Evolutionary conservation across 257 asterid genomes (phyloP), one percentile per base, ranked within the genome.

Genomic region (Prunella vulgaris): DNA sequence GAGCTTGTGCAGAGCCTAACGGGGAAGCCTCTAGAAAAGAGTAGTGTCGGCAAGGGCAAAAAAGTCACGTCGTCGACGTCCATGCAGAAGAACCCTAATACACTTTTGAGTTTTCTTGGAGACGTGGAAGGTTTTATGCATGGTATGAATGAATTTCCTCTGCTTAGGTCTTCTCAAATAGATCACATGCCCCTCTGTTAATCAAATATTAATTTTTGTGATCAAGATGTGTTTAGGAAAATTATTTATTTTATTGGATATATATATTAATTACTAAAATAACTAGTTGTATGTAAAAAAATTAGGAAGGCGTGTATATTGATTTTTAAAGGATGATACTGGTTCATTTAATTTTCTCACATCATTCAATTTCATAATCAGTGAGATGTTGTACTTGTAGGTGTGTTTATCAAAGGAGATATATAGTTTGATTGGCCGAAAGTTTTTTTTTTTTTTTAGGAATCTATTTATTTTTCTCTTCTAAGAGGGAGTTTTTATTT

Each of bases 1-100:
- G 83, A 70, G 70, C 82, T 88, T 9, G 97, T 90, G 0, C 97
- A 90, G 40, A 84, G 81, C 52, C 84, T 90, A 68, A 90, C 97
- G 0, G 97, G 95, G 14, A 84, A 84, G 69, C 73, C 83, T 9
- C 69, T 57, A 12, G 80, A 66, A 62, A 69, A 8, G 27, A 72
- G 32, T 14, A 18, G 17, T 2, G 5, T n/a, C n/a, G n/a, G n/a
- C n/a, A 62, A 21, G 62, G 25, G 30, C 7, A 38, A 10, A 38
- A 25, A 52, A 7, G 27, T 51, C 3, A 4, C 53, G n/a, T n/a
- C n/a, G n/a, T n/a, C n/a, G n/a, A n/a, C n/a, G n/a, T 46, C 53
- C 53, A 46, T 48, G 56, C 24, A 48, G 17, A 53, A 71, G 15
- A 53, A 68, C 65, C 57, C 85, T 20, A 79, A 73, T 74, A 73